phyloP scores from a whole-genome alignment of 2,329 filamentous ascomycete species.

The Cadophora sp. region DNA sequence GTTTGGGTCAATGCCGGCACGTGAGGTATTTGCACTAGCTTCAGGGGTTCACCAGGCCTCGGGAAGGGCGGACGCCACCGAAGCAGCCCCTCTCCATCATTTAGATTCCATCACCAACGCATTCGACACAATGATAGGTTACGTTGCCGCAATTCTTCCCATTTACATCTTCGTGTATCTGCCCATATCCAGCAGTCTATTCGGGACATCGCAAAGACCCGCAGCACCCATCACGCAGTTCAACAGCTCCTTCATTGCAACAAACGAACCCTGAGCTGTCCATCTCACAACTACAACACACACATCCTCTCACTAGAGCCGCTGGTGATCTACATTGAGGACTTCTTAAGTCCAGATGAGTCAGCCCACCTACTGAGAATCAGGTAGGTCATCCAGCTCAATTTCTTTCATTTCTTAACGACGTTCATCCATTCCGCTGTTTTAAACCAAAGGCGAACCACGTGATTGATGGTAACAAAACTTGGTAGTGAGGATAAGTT shows the following conservation, averaged over 20 bases:
- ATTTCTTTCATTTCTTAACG: too few relatives aligned
- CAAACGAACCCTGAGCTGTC: slow-evolving; percentile 40
- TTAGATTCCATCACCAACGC: slow-evolving; percentile 10
- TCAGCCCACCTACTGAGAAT: slow-evolving; percentile 56
- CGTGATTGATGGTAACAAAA: slow-evolving; percentile 21
- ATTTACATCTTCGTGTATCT: slow-evolving; percentile 41
- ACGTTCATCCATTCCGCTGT: too few relatives aligned
- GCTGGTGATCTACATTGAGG: slow-evolving; percentile 63
- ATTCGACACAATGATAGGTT: slow-evolving; percentile 39
- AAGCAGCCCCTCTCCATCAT: not conserved
- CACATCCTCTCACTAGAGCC: slow-evolving; percentile 60
- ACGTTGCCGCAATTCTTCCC: slow-evolving; percentile 38
- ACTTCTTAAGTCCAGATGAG: slow-evolving; percentile 57
- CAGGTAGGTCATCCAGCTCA: slow-evolving; percentile 51
- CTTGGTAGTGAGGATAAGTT: slow-evolving; percentile 53
- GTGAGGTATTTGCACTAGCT: too few relatives aligned
- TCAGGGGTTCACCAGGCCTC: too few relatives aligned
- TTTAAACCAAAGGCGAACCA: not conserved
- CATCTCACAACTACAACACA: slow-evolving; percentile 42
- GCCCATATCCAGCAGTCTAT: slow-evolving; percentile 38
- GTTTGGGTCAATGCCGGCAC: too few relatives aligned
- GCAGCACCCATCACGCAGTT: slow-evolving; percentile 24
- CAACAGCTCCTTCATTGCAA: slow-evolving; percentile 42
- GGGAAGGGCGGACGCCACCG: not conserved
- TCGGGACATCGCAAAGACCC: slow-evolving; percentile 24